phyloP scores from a whole-genome alignment of 805 yeast genomes.

The Nakazawaea wyomingensis region DNA sequence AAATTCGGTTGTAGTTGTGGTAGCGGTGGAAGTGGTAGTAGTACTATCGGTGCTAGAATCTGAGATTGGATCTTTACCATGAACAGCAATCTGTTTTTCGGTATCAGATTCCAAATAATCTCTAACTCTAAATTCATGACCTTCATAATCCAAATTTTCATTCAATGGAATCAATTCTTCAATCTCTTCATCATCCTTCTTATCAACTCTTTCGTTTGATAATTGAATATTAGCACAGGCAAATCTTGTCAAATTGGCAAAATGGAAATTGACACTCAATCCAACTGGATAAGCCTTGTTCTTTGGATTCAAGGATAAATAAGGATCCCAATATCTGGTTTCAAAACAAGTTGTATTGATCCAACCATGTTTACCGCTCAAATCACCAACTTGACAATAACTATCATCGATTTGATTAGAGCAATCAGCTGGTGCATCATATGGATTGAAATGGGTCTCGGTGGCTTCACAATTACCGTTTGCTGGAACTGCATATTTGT shows the following conservation, averaged over 20 bases:
- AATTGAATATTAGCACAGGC: slow-evolving; percentile 58
- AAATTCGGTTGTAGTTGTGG: no score
- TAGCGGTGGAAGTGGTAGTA: neutral
- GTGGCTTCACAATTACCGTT: slow-evolving; percentile 49
- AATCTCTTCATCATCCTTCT: slow-evolving; percentile 12
- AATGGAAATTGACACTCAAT: slow-evolving; percentile 51
- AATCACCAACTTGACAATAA: slow-evolving; percentile 66
- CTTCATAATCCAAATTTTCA: neutral
- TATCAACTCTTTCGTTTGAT: slow-evolving; percentile 21
- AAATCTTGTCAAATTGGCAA: slow-evolving; percentile 46
- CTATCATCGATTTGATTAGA: slow-evolving; percentile 46
- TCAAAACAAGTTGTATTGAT: slow-evolving; percentile 68
- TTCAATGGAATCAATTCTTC: slow-evolving; percentile 10
- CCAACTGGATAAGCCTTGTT: slow-evolving; percentile 58
- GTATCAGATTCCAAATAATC: neutral
- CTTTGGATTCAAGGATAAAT: slow-evolving; percentile 52
- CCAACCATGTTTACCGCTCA: slow-evolving; percentile 73
- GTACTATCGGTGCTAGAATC: neutral
- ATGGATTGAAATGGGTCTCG: slow-evolving; percentile 62
- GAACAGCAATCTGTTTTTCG: neutral
- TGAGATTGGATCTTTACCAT: neutral
- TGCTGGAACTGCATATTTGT: slow-evolving; percentile 48
- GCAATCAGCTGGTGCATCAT: slow-evolving; percentile 48
- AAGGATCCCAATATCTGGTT: slow-evolving; percentile 58
- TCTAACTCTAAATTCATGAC: neutral